These are phyloP conservation scores for Haberlea rhodopensis DNA, from an alignment of 257 asterid genomes.

Conservation along the genomic window DNA sequence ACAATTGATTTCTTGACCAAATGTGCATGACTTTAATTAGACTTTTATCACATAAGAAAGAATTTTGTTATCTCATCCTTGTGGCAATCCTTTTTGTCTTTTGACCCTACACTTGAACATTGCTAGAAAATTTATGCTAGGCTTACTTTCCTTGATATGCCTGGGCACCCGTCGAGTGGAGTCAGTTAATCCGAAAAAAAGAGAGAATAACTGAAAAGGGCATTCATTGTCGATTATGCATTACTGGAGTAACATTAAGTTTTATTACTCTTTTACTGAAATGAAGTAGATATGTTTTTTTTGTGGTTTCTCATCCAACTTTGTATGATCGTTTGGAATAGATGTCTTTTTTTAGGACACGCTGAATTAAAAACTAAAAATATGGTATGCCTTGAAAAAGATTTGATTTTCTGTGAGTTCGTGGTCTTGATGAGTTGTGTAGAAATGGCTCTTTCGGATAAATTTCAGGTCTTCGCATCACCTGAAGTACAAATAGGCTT, in stretches of 20 bases:
- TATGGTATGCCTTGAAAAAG: background rate
- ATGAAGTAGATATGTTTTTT: background rate
- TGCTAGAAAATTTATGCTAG: background rate
- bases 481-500: constrained; percentile 95
- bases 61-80: background rate
- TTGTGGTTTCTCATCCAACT: background rate
- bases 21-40: constrained; percentile 22
- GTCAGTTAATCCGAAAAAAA: background rate
- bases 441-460: constrained; percentile 7
- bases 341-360: background rate
- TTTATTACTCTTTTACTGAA: background rate
- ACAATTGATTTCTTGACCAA: constrained; percentile 21
- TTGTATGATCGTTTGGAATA: background rate
- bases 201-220: background rate
- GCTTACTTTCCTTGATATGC: background rate
- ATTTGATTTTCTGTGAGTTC: background rate
- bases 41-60: constrained; percentile 6
- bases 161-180: background rate
- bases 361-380: background rate
- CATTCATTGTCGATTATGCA: background rate
- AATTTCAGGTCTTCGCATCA: constrained; percentile 61
- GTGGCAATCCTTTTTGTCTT: background rate
- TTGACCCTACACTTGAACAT: background rate
- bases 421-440: constrained; percentile 6
- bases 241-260: background rate